phyloP scores from a whole-genome alignment of 305 asterid species.

The Nicotiana rustica region DNA sequence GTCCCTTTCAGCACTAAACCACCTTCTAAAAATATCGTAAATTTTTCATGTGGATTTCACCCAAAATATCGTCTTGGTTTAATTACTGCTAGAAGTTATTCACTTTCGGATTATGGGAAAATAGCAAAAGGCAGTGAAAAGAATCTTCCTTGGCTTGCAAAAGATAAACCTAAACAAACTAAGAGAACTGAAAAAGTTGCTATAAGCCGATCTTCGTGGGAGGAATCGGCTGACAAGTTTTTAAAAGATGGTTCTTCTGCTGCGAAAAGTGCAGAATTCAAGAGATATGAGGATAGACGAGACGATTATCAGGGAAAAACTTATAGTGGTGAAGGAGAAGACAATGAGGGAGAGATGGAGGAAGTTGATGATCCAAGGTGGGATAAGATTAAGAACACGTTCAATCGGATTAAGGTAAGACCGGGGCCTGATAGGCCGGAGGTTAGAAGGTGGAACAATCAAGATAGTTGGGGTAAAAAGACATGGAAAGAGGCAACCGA shows the following conservation, averaged over 20 bases:
- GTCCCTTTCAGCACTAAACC: conserved; percentile 29
- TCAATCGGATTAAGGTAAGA: conserved; percentile 47
- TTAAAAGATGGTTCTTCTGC: conserved; percentile 50
- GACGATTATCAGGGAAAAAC: conserved; percentile 41
- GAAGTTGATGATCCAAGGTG: conserved; percentile 68
- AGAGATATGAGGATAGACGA: conserved; percentile 42
- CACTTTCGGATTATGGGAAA: conserved; percentile 50
- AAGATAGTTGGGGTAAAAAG: conserved; percentile 84
- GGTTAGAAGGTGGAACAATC: conserved; percentile 78
- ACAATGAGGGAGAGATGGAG: conserved; percentile 52
- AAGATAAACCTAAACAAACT: conserved; percentile 46
- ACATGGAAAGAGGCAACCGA: conserved; percentile 88
- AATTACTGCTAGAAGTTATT: conserved; percentile 55
- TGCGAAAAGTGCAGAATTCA: conserved; percentile 42
- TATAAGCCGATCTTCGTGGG: conserved; percentile 75
- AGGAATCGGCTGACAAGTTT: conserved; percentile 81
- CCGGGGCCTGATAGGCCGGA: conserved; percentile 61
- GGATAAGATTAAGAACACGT: conserved; percentile 67
- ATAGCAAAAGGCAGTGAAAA: conserved; percentile 52
- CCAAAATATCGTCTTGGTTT: conserved; percentile 39
- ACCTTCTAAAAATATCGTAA: conserved; percentile 9
- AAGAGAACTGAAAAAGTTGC: conserved; percentile 48
- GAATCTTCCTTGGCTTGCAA: conserved; percentile 84
- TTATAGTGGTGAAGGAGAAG: conserved; percentile 40
- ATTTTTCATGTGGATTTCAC: conserved; percentile 37